Percentiles rank a stretch among this genome's conserved stretches.
These are phyloP conservation scores for Hydnomerulius pinastri DNA, from an alignment of 768 basidiomycete species.

Conservation along the genomic window DNA sequence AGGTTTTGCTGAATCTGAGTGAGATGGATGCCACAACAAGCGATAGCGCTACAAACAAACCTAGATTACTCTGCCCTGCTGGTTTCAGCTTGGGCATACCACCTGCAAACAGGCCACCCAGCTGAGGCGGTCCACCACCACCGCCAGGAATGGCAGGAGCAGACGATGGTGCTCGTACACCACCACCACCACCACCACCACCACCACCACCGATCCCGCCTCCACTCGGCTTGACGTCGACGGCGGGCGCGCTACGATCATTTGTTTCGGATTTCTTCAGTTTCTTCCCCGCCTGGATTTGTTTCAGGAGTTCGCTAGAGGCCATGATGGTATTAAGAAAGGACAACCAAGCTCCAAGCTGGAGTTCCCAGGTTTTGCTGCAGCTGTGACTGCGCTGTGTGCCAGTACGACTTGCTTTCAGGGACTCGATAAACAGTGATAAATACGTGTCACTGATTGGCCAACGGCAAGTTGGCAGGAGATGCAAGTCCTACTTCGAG, in stretches of 20 bases:
- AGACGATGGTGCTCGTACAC: constrained; percentile 23
- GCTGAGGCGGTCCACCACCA: constrained; percentile 68
- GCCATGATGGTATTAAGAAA: constrained; percentile 49
- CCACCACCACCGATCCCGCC: no score
- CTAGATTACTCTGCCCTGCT: constrained; percentile 59
- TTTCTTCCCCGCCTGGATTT: constrained; percentile 80
- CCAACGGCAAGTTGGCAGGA: no score
- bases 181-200: constrained; percentile 44
- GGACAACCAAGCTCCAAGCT: background rate
- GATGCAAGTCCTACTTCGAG: no score
- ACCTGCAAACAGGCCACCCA: constrained; percentile 85
- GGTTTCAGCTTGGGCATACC: constrained; percentile 91
- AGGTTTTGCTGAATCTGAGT: constrained; percentile 51
- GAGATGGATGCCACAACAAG: constrained; percentile 2
- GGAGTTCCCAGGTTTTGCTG: background rate
- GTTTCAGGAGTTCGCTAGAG: constrained; percentile 71
- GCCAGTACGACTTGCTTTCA: no score
- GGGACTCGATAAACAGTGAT: constrained; percentile 8
- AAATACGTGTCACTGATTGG: constrained; percentile 1
- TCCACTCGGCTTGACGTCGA: constrained; percentile 50
- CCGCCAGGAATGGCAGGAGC: constrained; percentile 17
- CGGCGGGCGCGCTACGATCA: constrained; percentile 71
- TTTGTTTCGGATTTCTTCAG: constrained; percentile 83
- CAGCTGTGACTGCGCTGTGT: background rate
- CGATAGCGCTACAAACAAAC: constrained; percentile 38